phyloP scores from a whole-genome alignment of 2,329 filamentous ascomycete genomes.

The Xylaria sp. region DNA sequence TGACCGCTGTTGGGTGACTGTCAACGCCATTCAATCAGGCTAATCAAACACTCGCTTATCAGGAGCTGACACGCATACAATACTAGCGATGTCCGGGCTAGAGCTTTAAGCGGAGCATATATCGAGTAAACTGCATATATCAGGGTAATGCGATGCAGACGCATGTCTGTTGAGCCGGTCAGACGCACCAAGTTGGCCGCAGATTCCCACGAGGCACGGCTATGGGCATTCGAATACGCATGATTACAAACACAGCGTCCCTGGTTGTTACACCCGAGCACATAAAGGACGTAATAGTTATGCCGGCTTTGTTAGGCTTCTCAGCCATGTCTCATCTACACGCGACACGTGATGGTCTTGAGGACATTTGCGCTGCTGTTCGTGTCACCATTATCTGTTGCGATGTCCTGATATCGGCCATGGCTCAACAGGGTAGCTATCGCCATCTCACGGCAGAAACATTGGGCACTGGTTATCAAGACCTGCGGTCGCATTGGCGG shows the following conservation, averaged over 20 bases:
- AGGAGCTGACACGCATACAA: slow-evolving; percentile 28
- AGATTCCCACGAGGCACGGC: slow-evolving; percentile 5
- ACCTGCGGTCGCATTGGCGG: slow-evolving; percentile 25
- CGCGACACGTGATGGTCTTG: not conserved
- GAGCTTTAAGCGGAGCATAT: slow-evolving; percentile 35
- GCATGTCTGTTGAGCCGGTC: slow-evolving; percentile 16
- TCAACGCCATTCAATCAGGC: slow-evolving; percentile 42
- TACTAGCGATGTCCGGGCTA: slow-evolving; percentile 27
- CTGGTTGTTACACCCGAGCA: slow-evolving; percentile 5
- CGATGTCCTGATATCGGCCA: slow-evolving; percentile 12
- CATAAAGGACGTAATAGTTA: slow-evolving; percentile 7
- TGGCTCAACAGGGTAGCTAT: not conserved
- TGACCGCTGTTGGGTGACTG: slow-evolving; percentile 52
- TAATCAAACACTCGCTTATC: slow-evolving; percentile 40
- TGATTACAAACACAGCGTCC: not conserved
- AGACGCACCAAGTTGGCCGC: slow-evolving; percentile 7
- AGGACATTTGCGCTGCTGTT: not conserved
- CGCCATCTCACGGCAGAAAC: not conserved
- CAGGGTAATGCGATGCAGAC: slow-evolving; percentile 32
- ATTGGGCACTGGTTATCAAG: slow-evolving; percentile 13
- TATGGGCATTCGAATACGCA: slow-evolving; percentile 3
- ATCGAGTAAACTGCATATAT: slow-evolving; percentile 33
- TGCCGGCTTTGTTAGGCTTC: not conserved
- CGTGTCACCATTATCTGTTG: not conserved
- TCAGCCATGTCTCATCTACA: slow-evolving; percentile 5